Evolutionary conservation across 148 eudicot genomes (phyloP).

Genomic region (Cornus florida): DNA sequence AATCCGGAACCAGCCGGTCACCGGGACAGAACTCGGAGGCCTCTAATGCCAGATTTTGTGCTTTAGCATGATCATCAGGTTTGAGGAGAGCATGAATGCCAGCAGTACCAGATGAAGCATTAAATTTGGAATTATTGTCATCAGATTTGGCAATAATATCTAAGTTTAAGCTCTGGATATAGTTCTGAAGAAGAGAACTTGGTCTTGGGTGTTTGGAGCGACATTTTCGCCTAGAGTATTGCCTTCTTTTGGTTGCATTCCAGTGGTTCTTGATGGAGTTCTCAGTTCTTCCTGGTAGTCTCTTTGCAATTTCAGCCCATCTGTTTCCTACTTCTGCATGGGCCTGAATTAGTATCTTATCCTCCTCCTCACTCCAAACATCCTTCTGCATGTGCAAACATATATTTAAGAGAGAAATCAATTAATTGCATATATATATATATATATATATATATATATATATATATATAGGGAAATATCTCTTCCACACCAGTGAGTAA

Average conservation of each 20-base stretch:
- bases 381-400: conserved; percentile 54
- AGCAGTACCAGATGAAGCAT: no score
- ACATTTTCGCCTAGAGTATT: conserved; percentile 58
- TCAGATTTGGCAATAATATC: conserved; percentile 1
- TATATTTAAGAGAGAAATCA: no score
- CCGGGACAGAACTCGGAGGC: conserved; percentile 10
- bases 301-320: conserved; percentile 92
- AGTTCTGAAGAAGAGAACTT: conserved; percentile 62
- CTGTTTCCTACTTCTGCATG: conserved; percentile 76
- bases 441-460: no score
- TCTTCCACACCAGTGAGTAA: no score
- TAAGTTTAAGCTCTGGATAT: conserved; percentile 64
- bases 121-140: no score
- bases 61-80: background rate
- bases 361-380: conserved; percentile 88
- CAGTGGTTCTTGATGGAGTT: conserved; percentile 91
- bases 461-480: no score
- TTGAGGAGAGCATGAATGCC: background rate
- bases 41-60: background rate
- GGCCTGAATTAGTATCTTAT: conserved; percentile 55
- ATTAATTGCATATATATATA: no score
- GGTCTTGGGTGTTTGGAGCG: conserved; percentile 58
- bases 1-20: conserved; percentile 25
- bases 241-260: conserved; percentile 88
- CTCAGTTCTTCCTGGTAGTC: conserved; percentile 72